Percentiles rank a stretch among this genome's conserved stretches.
phyloP scores from a whole-genome alignment of 345 rosid genomes.

The Lumnitzera littorea region DNA sequence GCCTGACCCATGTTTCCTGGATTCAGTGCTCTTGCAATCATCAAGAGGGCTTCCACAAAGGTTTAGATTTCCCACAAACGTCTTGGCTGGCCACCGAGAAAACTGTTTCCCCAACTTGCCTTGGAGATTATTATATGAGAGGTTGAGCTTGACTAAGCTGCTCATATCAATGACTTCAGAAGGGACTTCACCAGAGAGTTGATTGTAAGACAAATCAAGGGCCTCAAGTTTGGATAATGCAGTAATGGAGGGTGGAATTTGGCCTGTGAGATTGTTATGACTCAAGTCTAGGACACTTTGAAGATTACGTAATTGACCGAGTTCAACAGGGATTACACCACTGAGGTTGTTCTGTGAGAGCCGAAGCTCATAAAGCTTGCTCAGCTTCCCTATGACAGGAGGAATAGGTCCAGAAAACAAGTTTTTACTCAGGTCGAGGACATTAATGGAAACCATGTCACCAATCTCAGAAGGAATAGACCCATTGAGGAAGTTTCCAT shows the following conservation, averaged over 20 bases:
- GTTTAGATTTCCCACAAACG: conserved; percentile 54
- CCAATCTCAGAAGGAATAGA: conserved; percentile 53
- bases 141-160: conserved; percentile 72
- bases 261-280: conserved; percentile 61
- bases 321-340: conserved; percentile 65
- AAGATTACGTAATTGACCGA: conserved; percentile 69
- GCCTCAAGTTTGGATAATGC: conserved; percentile 59
- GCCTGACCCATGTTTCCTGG: conserved; percentile 23
- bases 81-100: conserved; percentile 71
- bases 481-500: conserved; percentile 56
- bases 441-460: conserved; percentile 49
- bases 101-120: conserved; percentile 68
- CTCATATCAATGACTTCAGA: conserved; percentile 51
- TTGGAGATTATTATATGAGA: conserved; percentile 63
- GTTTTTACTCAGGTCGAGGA: conserved; percentile 55
- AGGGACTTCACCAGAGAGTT: conserved; percentile 65
- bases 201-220: conserved; percentile 81
- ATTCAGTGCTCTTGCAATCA: conserved; percentile 22
- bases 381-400: conserved; percentile 51
- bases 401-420: conserved; percentile 67
- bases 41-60: conserved; percentile 80
- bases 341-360: conserved; percentile 60
- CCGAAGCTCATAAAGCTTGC: conserved; percentile 62
- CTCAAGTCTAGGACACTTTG: conserved; percentile 76
- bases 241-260: conserved; percentile 62